Evolutionary conservation across 352 stramenopile species (phyloP), one percentile per base, ranked within the genome.

Genomic region (Globisporangium splendens): DNA sequence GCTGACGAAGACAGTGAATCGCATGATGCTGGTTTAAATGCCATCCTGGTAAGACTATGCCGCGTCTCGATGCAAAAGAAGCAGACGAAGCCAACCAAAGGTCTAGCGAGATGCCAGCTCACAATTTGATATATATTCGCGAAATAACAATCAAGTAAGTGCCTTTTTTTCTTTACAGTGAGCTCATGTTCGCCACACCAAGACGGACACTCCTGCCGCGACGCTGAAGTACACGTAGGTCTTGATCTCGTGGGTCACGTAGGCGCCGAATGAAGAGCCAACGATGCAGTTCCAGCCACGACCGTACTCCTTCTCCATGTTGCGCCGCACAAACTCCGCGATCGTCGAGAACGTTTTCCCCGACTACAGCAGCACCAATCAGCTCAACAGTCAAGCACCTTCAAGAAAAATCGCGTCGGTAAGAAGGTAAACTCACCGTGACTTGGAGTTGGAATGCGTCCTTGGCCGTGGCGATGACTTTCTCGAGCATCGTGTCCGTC

Each of bases 221-320:
- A 98, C 91, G 52, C 88, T 96, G 52, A 98, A 97, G 75, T 98
- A 98, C 47, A 98, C 91, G 70, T 98, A 98, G 15, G 89, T 97
- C 65, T 98, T 98, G 66, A 98, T 97, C 66, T 98, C 91, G 68
- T 98, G 93, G 20, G 93, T 98, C 54, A 98, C 93, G 68, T 96
- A 98, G 39, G 89, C 89, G 31, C 92, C 92, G 65, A 98, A 98
- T 31, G 73, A 95, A 44, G 83, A 81, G 22, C 91, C 93, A 39
- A 98, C 90, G 54, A 98, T 74, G 59, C 88, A 96, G 70, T 98
- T 98, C 92, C 93, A 98, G 22, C 92, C 89, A 38, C 83, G 77
- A 0, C 91, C 89, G 65, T 96, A 96, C 60, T 96, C 80, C 60
- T 97, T 97, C 65, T 97, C 90, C 75, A 98, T 97, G 59, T 91